Base-by-base conservation (phyloP, 495 filamentous ascomycete genomes). In the Aspergillus ellipticus region DNA sequence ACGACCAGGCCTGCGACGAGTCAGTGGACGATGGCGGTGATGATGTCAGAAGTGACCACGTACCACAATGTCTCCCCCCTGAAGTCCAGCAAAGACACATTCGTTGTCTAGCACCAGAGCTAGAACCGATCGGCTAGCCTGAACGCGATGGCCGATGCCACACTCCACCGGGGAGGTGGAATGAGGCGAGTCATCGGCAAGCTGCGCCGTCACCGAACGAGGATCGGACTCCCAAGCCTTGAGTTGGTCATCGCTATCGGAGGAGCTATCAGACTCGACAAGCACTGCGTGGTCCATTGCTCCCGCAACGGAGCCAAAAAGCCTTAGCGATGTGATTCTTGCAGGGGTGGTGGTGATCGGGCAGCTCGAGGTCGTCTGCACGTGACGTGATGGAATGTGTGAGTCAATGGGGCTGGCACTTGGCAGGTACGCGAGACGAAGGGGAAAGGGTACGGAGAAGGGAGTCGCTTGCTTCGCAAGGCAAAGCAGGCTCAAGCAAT, bases 1-100 rank as follows among this genome's bases (percentile, higher is more conserved):
- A 77, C 3, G 85, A 89, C 92, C 90, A 97, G 20, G 91, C 82
- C 84, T 84, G 51, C 35, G 16, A 51, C 29, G 37, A 9, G 42
- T 55, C 43, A 61, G 58, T 28, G 22, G 5, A 9, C 22, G 6
- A 49, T 28, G 22, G 24, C 49, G 8, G 16, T 9, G 31, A 16
- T 7, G 47, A 22, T 29, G 46, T 10, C 33, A 29, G 26, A 31
- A n/a, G n/a, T n/a, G n/a, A 26, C 35, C 42, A 73, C 75, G 55
- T 68, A 88, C 88, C 48, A 94, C 72, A 53, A 98, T 92, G 71
- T 96, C 90, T 51, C 94, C 94, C 46, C 86, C 89, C 66, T 96
- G 92, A 16, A 92, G 89, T 31, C 93, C 94, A 19, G 92, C 90
- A 72, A 89, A 78, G 2, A 78, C 75, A 45, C 72, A 76, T 6